These are phyloP conservation scores for Stephanodiscus minutulus DNA, from an alignment of 108 stramenopile species.

Conservation along the genomic window DNA sequence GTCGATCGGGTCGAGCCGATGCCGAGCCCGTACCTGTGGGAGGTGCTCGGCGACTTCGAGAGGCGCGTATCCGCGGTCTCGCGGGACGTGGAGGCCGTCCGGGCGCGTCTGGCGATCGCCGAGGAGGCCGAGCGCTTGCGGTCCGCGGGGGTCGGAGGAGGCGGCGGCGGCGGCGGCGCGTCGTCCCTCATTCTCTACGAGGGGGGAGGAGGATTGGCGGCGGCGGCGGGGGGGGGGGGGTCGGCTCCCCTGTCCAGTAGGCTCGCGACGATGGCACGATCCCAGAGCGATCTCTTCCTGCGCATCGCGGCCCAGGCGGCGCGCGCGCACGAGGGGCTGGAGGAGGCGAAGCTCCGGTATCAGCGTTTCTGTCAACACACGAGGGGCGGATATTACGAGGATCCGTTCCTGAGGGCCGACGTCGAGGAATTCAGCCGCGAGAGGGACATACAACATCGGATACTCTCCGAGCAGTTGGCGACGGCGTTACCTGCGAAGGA, in stretches of 20 bases:
- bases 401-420: conserved; percentile 68
- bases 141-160: conserved; percentile 20
- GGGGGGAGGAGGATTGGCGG: conserved; percentile 6
- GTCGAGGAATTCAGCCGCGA: conserved; percentile 57
- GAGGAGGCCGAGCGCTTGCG: conserved; percentile 33
- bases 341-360: conserved; percentile 55
- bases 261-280: conserved; percentile 37
- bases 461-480: conserved; percentile 51
- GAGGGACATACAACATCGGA: conserved; percentile 55
- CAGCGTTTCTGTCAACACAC: conserved; percentile 37
- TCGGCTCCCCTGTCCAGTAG: conserved; percentile 33
- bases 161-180: conserved; percentile 10
- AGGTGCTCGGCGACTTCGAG: conserved; percentile 61
- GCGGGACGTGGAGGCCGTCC: conserved; percentile 26
- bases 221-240: too few relatives aligned
- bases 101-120: conserved; percentile 22
- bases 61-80: conserved; percentile 44
- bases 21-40: conserved; percentile 81
- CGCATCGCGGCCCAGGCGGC: conserved; percentile 53
- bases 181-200: conserved; percentile 33
- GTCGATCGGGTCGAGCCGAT: conserved; percentile 78
- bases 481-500: conserved; percentile 29
- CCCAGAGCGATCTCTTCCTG: conserved; percentile 59
- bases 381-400: conserved; percentile 49
- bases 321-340: conserved; percentile 56